Evolutionary conservation across 768 basidiomycete genomes (phyloP).

Genomic region (Tricholoma sp.): DNA sequence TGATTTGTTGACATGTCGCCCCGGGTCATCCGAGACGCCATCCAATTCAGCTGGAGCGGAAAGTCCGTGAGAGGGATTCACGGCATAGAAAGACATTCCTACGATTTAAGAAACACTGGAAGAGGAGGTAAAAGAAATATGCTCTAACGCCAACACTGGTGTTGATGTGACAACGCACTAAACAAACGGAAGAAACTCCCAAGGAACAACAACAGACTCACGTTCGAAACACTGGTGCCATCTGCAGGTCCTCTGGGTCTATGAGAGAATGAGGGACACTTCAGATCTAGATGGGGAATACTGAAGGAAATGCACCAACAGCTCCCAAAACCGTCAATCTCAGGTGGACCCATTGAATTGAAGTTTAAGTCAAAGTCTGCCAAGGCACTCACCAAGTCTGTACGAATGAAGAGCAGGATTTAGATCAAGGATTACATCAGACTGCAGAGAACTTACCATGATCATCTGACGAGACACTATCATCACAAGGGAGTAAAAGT

Average conservation of each 20-base stretch:
- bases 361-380: not conserved
- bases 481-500: not conserved
- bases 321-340: constrained; percentile 84
- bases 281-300: not conserved
- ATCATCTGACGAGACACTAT: constrained; percentile 48
- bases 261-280: not conserved
- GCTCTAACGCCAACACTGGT: constrained; percentile 74
- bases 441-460: constrained; percentile 49
- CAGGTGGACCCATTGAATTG: not conserved
- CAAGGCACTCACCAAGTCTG: constrained; percentile 19
- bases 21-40: constrained; percentile 57
- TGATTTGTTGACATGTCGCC: constrained; percentile 62
- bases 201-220: constrained; percentile 23
- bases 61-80: not conserved
- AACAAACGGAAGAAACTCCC: not conserved
- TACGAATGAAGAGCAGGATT: not conserved
- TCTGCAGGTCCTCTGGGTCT: constrained; percentile 82
- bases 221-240: constrained; percentile 67
- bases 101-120: constrained; percentile 91
- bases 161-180: constrained; percentile 1
- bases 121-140: constrained; percentile 91
- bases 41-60: constrained; percentile 56
- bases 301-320: constrained; percentile 41
- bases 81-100: constrained; percentile 15
- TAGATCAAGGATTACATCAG: constrained; percentile 3